Percentiles rank a stretch among this genome's conserved stretches.
Conservation (phyloP, 2,329 filamentous ascomycete species). For the Colletotrichum echinochloae region DNA sequence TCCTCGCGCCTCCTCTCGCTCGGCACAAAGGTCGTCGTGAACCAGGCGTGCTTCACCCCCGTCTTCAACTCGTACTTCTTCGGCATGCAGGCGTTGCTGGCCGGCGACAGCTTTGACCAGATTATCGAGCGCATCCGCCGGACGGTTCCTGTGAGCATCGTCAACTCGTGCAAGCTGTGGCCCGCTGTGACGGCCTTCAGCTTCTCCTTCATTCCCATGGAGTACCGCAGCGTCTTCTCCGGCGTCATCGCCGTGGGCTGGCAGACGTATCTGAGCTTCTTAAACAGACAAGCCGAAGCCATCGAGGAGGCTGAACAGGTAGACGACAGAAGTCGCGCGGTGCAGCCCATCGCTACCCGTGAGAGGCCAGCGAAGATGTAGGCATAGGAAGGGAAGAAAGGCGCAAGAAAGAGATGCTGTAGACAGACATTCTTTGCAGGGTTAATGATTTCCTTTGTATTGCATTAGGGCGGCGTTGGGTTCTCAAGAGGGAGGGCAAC, state of each 20-base stretch:
- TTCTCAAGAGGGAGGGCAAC: slow-evolving; percentile 8
- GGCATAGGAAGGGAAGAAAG: background rate
- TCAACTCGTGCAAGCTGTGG: slow-evolving; percentile 90
- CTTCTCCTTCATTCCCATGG: slow-evolving; percentile 84
- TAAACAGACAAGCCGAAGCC: slow-evolving; percentile 80
- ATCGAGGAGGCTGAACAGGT: slow-evolving; percentile 43
- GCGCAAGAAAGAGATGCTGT: background rate
- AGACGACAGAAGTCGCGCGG: slow-evolving; percentile 17
- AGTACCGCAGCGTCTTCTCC: slow-evolving; percentile 84
- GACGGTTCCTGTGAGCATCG: slow-evolving; percentile 80
- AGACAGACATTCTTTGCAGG: slow-evolving; percentile 16
- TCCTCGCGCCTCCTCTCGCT: slow-evolving; percentile 77
- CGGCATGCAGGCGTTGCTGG: slow-evolving; percentile 79
- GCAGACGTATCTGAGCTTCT: slow-evolving; percentile 89
- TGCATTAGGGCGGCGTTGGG: slow-evolving; percentile 34
- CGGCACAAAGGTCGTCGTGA: slow-evolving; percentile 80
- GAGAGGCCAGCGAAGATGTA: slow-evolving; percentile 30
- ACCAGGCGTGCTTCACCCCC: slow-evolving; percentile 85
- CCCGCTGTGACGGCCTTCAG: slow-evolving; percentile 87
- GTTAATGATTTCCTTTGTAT: slow-evolving; percentile 15
- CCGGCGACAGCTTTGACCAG: slow-evolving; percentile 73
- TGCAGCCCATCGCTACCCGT: slow-evolving; percentile 24
- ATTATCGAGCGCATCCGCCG: slow-evolving; percentile 77
- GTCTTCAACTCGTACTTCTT: slow-evolving; percentile 89
- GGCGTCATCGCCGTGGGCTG: slow-evolving; percentile 86